Conservation (phyloP, 1,284 basidiomycete genomes). For the Bjerkandera adusta region DNA sequence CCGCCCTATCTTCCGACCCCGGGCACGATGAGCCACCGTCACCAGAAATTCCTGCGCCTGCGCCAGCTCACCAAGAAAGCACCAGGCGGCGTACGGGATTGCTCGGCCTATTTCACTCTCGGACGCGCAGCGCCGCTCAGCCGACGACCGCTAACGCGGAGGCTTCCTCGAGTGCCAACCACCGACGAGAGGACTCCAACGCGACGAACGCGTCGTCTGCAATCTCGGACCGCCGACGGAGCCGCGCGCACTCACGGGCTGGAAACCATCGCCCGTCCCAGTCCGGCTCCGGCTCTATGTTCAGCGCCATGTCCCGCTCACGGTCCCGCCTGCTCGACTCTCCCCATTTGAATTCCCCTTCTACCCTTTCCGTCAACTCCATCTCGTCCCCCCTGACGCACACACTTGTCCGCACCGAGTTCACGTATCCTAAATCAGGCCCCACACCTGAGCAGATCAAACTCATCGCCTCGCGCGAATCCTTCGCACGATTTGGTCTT, state of each 20-base stretch:
- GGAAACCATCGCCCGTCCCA: conserved; percentile 13
- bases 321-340: conserved; percentile 22
- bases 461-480: conserved; percentile 45
- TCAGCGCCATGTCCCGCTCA: conserved; percentile 29
- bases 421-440: conserved; percentile 45
- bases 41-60: conserved; percentile 1
- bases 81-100: conserved; percentile 21
- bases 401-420: conserved; percentile 46
- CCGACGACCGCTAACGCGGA: conserved; percentile 14
- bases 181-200: conserved; percentile 20
- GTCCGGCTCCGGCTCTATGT: conserved; percentile 32
- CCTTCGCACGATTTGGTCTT: conserved; percentile 45
- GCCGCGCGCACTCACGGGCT: conserved; percentile 21
- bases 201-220: conserved; percentile 19
- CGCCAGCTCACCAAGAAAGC: conserved; percentile 9
- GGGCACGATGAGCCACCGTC: conserved; percentile 7
- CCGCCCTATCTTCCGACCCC: conserved; percentile 10
- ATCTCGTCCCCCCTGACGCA: conserved; percentile 52
- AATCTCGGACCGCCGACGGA: conserved; percentile 15
- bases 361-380: conserved; percentile 41
- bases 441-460: conserved; percentile 53
- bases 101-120: conserved; percentile 26
- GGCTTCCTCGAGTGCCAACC: conserved; percentile 11
- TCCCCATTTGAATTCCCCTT: conserved; percentile 36
- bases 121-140: conserved; percentile 3